Percentiles rank a stretch among this genome's conserved stretches.
Evolutionary conservation across 108 stramenopile genomes (phyloP).

Genomic region (Cyclostephanos invisitatus): DNA sequence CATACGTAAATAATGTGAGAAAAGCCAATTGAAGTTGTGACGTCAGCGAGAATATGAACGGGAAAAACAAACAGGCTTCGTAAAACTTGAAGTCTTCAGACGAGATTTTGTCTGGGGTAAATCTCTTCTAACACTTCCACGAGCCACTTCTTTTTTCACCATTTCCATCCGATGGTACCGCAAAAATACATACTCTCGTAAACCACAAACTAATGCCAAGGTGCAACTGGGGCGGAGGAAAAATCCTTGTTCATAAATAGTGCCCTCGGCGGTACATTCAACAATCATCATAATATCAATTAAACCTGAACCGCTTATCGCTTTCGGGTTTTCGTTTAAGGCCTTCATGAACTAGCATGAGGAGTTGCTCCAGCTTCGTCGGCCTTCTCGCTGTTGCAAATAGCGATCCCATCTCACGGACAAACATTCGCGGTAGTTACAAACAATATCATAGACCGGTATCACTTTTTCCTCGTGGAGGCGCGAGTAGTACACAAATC

Average conservation of each 20-base stretch:
- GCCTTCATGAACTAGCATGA: slow-evolving; percentile 24
- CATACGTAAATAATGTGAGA: too few relatives aligned
- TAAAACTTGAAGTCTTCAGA: too few relatives aligned
- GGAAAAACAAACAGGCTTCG: too few relatives aligned
- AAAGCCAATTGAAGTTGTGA: too few relatives aligned
- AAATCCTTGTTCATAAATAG: background rate
- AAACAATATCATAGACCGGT: background rate
- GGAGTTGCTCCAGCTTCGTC: slow-evolving; percentile 28
- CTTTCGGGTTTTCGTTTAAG: background rate
- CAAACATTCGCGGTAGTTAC: slow-evolving; percentile 1
- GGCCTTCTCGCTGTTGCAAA: slow-evolving; percentile 32
- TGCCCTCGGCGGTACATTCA: background rate
- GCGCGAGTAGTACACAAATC: slow-evolving; percentile 19
- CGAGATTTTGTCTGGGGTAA: too few relatives aligned
- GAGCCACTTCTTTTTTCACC: too few relatives aligned
- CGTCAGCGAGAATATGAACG: too few relatives aligned
- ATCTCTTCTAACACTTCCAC: too few relatives aligned
- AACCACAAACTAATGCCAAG: background rate
- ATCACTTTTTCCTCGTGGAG: slow-evolving; percentile 23
- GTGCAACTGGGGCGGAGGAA: background rate
- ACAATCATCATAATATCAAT: background rate
- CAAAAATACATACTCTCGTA: too few relatives aligned
- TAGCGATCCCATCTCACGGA: slow-evolving; percentile 10
- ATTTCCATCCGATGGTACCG: too few relatives aligned
- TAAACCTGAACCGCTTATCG: background rate